phyloP scores from a whole-genome alignment of 805 yeast genomes.

The Lipomyces spencermartinsiae region DNA sequence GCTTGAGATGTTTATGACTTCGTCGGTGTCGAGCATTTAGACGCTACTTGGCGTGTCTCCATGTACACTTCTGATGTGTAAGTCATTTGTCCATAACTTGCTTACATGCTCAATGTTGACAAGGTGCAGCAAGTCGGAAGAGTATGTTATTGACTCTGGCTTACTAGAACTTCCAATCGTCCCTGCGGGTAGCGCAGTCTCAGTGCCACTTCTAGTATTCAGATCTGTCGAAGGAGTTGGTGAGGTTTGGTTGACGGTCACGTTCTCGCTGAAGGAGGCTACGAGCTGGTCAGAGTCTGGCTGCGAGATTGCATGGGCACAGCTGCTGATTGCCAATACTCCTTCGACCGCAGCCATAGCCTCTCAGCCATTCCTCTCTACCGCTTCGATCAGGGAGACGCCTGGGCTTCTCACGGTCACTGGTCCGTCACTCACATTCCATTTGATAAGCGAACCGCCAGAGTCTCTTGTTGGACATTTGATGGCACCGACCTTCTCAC shows the following conservation, averaged over 20 bases:
- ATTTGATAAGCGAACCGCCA: conserved; percentile 14
- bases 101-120: not conserved
- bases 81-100: not conserved
- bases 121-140: not conserved
- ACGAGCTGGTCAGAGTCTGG: conserved; percentile 40
- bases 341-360: conserved; percentile 2
- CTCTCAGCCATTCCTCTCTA: conserved; percentile 4
- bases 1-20: conserved; percentile 39
- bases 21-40: conserved; percentile 34
- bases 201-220: conserved; percentile 10
- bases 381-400: not conserved
- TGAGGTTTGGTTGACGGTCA: conserved; percentile 29
- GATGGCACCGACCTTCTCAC: conserved; percentile 19
- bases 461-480: conserved; percentile 23
- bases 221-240: not conserved
- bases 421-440: conserved; percentile 1
- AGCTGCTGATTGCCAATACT: conserved; percentile 22
- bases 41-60: conserved; percentile 12
- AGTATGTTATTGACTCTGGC: conserved; percentile 1
- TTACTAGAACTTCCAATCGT: conserved; percentile 15
- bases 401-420: not conserved
- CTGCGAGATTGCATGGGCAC: conserved; percentile 45
- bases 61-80: conserved; percentile 13
- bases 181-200: conserved; percentile 10
- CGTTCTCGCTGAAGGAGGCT: conserved; percentile 25